Evolutionary conservation across 768 basidiomycete species (phyloP), one percentile per base, ranked within the genome.

Genomic region (Pleurotus salmoneostramineus): DNA sequence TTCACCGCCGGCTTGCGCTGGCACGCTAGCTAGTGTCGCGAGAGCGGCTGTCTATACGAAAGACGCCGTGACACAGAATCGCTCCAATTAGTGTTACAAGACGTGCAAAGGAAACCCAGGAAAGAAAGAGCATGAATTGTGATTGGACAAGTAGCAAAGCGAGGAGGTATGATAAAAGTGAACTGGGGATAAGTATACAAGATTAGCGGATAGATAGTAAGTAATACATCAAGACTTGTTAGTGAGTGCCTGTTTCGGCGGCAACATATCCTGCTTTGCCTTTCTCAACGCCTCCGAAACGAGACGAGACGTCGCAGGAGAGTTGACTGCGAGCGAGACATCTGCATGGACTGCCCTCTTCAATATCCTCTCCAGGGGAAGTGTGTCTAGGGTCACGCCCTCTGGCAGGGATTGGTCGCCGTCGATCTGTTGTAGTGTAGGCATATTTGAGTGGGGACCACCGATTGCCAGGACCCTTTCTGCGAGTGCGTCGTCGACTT

Each of bases 201-300:
- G 21, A 27, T 27, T 27, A 27, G 21, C 3, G 21, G 3, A 27
- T 27, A n/a, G n/a, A n/a, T n/a, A n/a, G n/a, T n/a, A n/a, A n/a
- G n/a, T 3, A 27, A 1, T 27, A 27, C 21, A 27, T 27, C 21
- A 27, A 27, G 21, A 27, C 21, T 27, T 27, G 21, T 27, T 1
- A 27, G 3, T 3, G 21, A 40, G 37, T n/a, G 50, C 31, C 37
- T 33, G 33, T 35, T 15, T 32, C 34, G 34, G 50, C 3, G 58
- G 50, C 11, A 58, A 11, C 58, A 58, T 58, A 15, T 45, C 58
- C 15, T 44, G 42, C 46, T 58, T 58, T 1, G 58, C 50, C 12
- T 15, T 50, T 11, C 32, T 12, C 3, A 58, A 15, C 3, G 46
- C 50, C 15, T 43, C 3, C n/a, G 40, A 54, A 15, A 58, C 50